Conservation (phyloP, 176 grass and related monocot genomes). For the Melocanna baccifera region DNA sequence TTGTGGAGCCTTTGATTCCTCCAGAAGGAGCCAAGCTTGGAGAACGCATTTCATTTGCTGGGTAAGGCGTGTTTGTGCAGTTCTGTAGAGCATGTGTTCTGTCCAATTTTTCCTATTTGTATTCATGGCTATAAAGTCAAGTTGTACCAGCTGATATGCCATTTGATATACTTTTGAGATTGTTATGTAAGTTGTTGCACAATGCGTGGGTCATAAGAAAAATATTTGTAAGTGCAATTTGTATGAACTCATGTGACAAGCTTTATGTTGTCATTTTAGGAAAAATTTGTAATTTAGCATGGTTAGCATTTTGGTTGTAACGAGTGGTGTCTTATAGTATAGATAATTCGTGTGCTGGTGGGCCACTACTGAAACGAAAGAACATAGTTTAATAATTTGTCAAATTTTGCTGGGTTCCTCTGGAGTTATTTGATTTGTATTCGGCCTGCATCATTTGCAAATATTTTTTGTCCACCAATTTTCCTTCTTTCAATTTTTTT, state of each 20-base stretch:
- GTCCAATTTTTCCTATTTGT: background rate
- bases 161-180: background rate
- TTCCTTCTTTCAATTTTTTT: background rate
- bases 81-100: background rate
- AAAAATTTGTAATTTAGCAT: background rate
- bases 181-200: background rate
- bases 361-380: background rate
- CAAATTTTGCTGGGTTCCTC: background rate
- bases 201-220: background rate
- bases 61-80: conserved; percentile 41
- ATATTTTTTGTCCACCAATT: background rate
- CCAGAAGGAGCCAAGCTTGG: conserved; percentile 89
- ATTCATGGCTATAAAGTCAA: background rate
- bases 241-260: background rate
- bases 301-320: background rate
- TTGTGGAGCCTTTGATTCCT: conserved; percentile 92
- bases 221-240: background rate
- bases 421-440: background rate
- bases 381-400: background rate
- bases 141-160: background rate
- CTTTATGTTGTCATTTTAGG: background rate
- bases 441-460: background rate
- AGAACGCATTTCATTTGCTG: conserved; percentile 80
- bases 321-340: background rate
- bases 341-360: background rate